phyloP scores from a whole-genome alignment of 1,139 yeast species.

The Ogataea hybrid region DNA sequence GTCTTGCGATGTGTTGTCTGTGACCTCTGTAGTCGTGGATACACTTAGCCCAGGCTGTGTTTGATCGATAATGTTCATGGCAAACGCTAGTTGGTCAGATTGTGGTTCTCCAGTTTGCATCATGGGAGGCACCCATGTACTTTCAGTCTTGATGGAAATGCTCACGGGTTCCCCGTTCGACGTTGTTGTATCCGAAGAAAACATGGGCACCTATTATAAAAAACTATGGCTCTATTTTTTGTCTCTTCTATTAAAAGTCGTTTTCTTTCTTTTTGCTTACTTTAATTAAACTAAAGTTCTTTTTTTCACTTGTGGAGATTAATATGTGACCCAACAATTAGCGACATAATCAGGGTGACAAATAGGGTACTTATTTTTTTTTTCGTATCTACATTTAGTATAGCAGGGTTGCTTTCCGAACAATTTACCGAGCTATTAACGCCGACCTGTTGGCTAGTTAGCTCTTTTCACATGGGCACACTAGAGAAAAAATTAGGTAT shows the following conservation, averaged over 20 bases:
- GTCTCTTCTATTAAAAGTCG: neutral
- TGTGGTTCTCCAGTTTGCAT: neutral
- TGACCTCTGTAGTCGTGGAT: neutral
- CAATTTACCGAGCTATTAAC: neutral
- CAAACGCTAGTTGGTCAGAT: neutral
- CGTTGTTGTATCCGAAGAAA: neutral
- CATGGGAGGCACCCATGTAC: constrained; percentile 1
- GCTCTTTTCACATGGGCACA: no score
- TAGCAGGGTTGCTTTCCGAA: neutral
- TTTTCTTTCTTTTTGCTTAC: neutral
- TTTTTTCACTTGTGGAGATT: neutral
- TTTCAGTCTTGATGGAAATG: constrained; percentile 2
- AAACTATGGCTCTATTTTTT: neutral
- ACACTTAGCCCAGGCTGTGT: neutral
- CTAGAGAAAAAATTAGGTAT: no score
- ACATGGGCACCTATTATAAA: neutral
- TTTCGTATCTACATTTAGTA: no score
- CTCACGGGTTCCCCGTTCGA: neutral
- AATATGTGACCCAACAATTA: neutral
- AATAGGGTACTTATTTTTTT: constrained; percentile 15
- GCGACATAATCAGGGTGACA: constrained; percentile 1
- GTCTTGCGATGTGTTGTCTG: neutral
- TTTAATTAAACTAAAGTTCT: neutral
- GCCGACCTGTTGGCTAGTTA: no score
- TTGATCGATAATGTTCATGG: neutral